Base-by-base conservation (phyloP, 73 alveolate genomes). In the Paramecium tetraurelia region DNA sequence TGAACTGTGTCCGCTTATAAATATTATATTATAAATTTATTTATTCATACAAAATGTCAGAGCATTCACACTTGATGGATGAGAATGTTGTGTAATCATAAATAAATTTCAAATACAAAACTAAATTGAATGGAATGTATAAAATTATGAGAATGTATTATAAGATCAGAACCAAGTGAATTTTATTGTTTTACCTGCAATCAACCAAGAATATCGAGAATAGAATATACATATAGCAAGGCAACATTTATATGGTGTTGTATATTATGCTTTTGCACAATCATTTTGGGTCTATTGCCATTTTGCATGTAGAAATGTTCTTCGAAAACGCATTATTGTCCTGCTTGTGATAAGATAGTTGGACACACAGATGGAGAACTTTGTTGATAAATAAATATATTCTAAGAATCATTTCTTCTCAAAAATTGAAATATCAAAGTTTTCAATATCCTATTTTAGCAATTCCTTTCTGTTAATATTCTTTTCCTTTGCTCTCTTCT, bases 401-500 rank as follows among this genome's bases (percentile, higher is more conserved):
- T 75, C 9, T 38, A 18, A 80, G 8, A 80, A 29, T 72, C 86
- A 72, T 72, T 72, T 72, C 76, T 80, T 80, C 38, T 80, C 90
- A 80, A 80, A 80, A 40, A 80, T 48, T 46, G 46, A 33, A 43
- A 48, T 22, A 80, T 80, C 90, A 48, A 80, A 80, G 29, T 80
- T 80, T n/a, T 80, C 90, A 24, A 80, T 44, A 43, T 80, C 90
- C 12, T 80, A 22, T 41, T 80, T 44, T 46, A 80, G n/a, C 35
- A 80, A 44, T 12, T 80, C 90, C 29, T 80, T 80, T 48, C 90
- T 80, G 8, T 35, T 80, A 10, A 80, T 44, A 80, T 80, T 80
- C 75, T 80, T 80, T 80, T 80, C 90, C 48, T 46, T 80, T 11
- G 90, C 90, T 44, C 90, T 41, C 24, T 80, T 80, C 31, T 80